Evolutionary conservation across 1,284 basidiomycete genomes (phyloP).

Genomic region (Cutaneotrichosporon cavernicola): DNA sequence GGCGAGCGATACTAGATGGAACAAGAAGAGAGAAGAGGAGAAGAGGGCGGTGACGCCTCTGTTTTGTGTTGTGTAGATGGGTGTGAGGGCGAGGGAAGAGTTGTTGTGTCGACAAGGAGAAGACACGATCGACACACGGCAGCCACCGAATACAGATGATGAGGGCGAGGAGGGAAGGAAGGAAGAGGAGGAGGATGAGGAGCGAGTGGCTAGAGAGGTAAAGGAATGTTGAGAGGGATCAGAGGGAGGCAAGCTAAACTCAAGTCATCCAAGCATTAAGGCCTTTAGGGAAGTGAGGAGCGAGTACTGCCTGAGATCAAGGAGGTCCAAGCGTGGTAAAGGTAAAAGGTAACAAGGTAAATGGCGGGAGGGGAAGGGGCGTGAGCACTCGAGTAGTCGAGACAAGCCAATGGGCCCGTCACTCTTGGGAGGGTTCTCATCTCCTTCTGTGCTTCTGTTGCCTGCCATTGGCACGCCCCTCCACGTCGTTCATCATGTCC

Average conservation of each 20-base stretch:
- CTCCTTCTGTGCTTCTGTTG: neutral
- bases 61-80: neutral
- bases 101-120: neutral
- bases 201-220: neutral
- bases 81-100: neutral
- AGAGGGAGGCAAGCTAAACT: neutral
- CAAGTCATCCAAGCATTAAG: neutral
- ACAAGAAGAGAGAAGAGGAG: slow-evolving; percentile 5
- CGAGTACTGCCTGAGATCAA: neutral
- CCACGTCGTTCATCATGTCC: neutral
- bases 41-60: neutral
- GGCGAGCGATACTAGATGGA: neutral
- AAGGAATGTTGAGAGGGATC: no score
- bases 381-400: neutral
- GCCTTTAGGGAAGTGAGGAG: neutral
- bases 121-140: neutral
- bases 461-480: neutral
- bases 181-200: neutral
- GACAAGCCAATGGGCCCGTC: neutral
- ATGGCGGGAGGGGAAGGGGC: no score
- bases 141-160: neutral
- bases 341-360: neutral
- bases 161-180: neutral
- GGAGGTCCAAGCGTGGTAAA: neutral
- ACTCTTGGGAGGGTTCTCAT: neutral